These are phyloP conservation scores for Boletus rufocinnamomeus DNA, from an alignment of 768 basidiomycete species.

Conservation along the genomic window DNA sequence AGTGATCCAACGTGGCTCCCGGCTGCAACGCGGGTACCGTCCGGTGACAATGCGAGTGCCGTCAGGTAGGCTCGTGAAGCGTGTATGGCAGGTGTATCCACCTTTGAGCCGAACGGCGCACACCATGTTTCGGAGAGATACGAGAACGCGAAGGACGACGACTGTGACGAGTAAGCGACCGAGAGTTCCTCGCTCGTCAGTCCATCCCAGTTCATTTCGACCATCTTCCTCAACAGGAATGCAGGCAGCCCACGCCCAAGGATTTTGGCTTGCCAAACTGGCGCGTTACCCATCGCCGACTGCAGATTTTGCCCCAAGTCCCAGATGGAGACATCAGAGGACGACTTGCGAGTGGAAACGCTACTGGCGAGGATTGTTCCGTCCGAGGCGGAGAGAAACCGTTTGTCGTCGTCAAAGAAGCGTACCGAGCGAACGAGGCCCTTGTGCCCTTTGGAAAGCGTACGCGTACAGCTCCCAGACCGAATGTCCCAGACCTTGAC, in stretches of 20 bases:
- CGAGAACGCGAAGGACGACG: constrained; percentile 9
- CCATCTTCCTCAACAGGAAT: background rate
- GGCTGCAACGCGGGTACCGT: constrained; percentile 20
- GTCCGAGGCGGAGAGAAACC: constrained; percentile 7
- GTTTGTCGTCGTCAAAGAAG: constrained; percentile 12
- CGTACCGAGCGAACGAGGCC: constrained; percentile 3
- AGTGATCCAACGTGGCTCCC: constrained; percentile 5
- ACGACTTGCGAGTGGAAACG: background rate
- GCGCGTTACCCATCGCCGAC: background rate
- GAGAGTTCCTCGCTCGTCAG: background rate
- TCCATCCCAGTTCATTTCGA: background rate
- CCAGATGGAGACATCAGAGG: constrained; percentile 9
- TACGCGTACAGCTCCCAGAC: constrained; percentile 12
- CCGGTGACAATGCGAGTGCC: constrained; percentile 20
- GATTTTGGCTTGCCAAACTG: constrained; percentile 6
- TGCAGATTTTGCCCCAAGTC: background rate
- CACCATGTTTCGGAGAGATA: constrained; percentile 1
- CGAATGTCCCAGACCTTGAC: constrained; percentile 22
- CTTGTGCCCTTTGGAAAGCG: constrained; percentile 11
- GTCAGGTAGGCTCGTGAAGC: constrained; percentile 1
- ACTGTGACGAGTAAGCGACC: constrained; percentile 4
- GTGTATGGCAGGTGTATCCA: background rate
- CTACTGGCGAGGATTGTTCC: background rate
- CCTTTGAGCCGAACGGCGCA: background rate
- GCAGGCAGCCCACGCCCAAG: constrained; percentile 1